Conservation (phyloP, 2,329 filamentous ascomycete genomes). For the Aspergillus felis region DNA sequence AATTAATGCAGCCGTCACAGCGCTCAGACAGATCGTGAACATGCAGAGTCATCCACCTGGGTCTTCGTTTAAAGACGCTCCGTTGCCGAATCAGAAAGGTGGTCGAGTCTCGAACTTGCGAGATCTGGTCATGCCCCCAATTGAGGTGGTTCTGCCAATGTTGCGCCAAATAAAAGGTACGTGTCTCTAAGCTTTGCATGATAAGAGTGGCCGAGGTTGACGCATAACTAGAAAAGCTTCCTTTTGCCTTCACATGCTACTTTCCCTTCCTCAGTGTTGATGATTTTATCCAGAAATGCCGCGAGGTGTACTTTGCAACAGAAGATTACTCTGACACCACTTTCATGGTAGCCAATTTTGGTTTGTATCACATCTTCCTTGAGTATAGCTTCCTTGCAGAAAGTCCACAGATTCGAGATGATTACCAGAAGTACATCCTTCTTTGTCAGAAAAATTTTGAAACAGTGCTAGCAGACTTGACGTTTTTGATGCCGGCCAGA, state of each 20-base stretch:
- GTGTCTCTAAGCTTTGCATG: background rate
- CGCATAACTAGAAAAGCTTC: slow-evolving; percentile 16
- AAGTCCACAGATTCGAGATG: slow-evolving; percentile 17
- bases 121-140: slow-evolving; percentile 34
- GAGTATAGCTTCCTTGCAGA: slow-evolving; percentile 24
- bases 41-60: slow-evolving; percentile 31
- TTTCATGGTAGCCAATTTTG: slow-evolving; percentile 38
- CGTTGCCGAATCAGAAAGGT: slow-evolving; percentile 23
- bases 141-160: slow-evolving; percentile 29
- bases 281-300: slow-evolving; percentile 37
- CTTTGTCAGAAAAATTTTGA: slow-evolving; percentile 45
- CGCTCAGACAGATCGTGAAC: slow-evolving; percentile 37
- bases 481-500: slow-evolving; percentile 54
- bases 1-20: slow-evolving; percentile 36
- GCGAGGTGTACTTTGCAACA: slow-evolving; percentile 41
- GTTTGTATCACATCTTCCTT: slow-evolving; percentile 36
- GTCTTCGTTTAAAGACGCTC: slow-evolving; percentile 20
- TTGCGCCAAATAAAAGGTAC: slow-evolving; percentile 34
- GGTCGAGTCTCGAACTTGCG: slow-evolving; percentile 26
- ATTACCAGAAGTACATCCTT: slow-evolving; percentile 27
- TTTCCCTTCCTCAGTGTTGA: slow-evolving; percentile 32
- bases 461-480: slow-evolving; percentile 45
- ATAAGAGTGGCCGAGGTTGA: background rate
- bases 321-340: slow-evolving; percentile 39
- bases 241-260: slow-evolving; percentile 22